Evolutionary conservation across 345 rosid species (phyloP).

Genomic region (Stellera chamaejasme): DNA sequence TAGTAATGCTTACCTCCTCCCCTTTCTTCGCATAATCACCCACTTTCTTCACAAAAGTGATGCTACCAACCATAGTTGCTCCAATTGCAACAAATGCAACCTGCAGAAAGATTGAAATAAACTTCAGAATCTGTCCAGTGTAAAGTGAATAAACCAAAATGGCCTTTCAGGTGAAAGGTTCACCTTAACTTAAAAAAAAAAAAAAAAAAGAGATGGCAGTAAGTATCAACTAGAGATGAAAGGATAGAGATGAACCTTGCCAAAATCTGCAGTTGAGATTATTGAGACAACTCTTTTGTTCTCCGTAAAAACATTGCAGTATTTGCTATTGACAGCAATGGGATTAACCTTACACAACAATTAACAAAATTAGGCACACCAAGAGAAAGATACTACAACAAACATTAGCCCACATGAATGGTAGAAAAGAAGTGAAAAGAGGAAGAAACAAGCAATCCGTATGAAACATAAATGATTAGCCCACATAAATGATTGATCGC

Average conservation of each 20-base stretch:
- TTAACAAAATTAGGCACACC: slow-evolving; percentile 1
- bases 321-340: slow-evolving; percentile 87
- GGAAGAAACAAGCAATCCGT: background rate
- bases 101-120: slow-evolving; percentile 24
- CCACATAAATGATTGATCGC: background rate
- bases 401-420: too few species aligned
- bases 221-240: background rate
- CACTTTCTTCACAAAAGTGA: slow-evolving; percentile 46
- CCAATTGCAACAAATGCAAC: slow-evolving; percentile 94
- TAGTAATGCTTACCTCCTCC: slow-evolving; percentile 53
- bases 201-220: too few species aligned
- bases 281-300: slow-evolving; percentile 68
- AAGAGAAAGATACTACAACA: background rate
- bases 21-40: slow-evolving; percentile 71
- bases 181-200: too few species aligned
- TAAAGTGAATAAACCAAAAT: too few species aligned
- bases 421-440: background rate
- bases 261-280: slow-evolving; percentile 66
- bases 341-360: slow-evolving; percentile 68
- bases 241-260: slow-evolving; percentile 50
- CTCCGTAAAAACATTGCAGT: slow-evolving; percentile 92
- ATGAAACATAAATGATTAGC: too few species aligned
- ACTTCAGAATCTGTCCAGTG: background rate
- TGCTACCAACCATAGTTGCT: slow-evolving; percentile 97
- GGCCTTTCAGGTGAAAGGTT: too few species aligned